Conservation (phyloP, 139 green algal species). For the Chlamydomonas eustigma region DNA sequence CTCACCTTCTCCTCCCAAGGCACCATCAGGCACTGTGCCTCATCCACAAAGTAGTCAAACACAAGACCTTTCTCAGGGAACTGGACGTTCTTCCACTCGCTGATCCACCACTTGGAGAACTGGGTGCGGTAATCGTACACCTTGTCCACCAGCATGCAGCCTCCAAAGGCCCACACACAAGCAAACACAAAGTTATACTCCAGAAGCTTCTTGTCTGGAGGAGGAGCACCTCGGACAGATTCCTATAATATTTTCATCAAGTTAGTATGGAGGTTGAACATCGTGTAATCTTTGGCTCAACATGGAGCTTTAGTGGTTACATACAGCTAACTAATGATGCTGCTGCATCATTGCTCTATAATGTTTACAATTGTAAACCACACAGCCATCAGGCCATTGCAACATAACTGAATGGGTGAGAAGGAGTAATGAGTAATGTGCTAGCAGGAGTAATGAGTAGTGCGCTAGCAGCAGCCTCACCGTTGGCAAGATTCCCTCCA, state of each 20-base stretch:
- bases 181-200: slow-evolving; percentile 92
- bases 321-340: too few relatives aligned
- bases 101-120: slow-evolving; percentile 86
- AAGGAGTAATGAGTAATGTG: too few relatives aligned
- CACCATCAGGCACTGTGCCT: slow-evolving; percentile 58
- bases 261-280: too few relatives aligned
- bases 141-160: slow-evolving; percentile 80
- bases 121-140: slow-evolving; percentile 71
- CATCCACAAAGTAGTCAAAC: slow-evolving; percentile 90
- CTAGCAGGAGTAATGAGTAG: too few relatives aligned
- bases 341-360: too few relatives aligned
- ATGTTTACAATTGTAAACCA: too few relatives aligned
- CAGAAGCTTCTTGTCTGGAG: slow-evolving; percentile 78
- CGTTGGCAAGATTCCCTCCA: slow-evolving; percentile 80
- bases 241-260: too few relatives aligned
- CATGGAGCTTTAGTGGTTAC: too few relatives aligned
- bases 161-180: slow-evolving; percentile 90
- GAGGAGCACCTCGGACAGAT: slow-evolving; percentile 42
- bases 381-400: too few relatives aligned
- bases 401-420: too few relatives aligned
- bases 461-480: too few relatives aligned
- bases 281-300: too few relatives aligned
- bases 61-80: slow-evolving; percentile 80
- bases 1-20: slow-evolving; percentile 60
- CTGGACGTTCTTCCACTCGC: slow-evolving; percentile 69